Base-by-base conservation (phyloP, 2,329 filamentous ascomycete genomes). In the Aureobasidium leucospermi region DNA sequence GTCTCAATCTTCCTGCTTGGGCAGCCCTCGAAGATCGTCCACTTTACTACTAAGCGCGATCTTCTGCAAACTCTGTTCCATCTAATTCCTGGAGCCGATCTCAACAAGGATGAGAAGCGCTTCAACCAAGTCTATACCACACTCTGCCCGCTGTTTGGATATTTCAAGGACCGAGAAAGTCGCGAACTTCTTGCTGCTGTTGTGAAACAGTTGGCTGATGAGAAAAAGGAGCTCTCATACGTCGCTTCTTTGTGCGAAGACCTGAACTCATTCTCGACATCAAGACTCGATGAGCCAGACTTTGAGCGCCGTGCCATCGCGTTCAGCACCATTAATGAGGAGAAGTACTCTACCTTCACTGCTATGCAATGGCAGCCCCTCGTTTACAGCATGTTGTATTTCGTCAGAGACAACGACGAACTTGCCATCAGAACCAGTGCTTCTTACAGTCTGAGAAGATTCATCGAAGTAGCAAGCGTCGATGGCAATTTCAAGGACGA, bases 331-430 rank as follows among this genome's bases (percentile, higher is more conserved):
- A 86, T 97, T 63, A 88, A 87, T 38, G 81, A 83, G 42, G 75
- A 82, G 2, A 76, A 81, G n/a, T 84, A 83, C 39, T 70, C 70
- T 0, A 74, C 78, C 0, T 84, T 92, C 62, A 86, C 82, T 0
- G 75, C 85, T 1, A 81, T 82, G 60, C 89, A 96, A 72, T 99
- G 94, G 93, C 81, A 86, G 56, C 92, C 94, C 6, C 74, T 99
- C 19, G 75, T 97, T 10, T 88, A 92, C 74, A 99, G 97, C 69
- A 83, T 96, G 76, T 79, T 96, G 1, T 97, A 87, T 73, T 94
- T 88, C 69, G 86, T 96, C 64, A 86, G 85, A 64, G 85, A 93
- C 64, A 87, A 90, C 59, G 90, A 96, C 63, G 94, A 99, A 70
- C 86, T 95, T 64, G 89, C 90, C 47, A 89, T 96, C 51, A 77